Conservation (phyloP, 2,329 filamentous ascomycete genomes). For the Xylaria sp. region DNA sequence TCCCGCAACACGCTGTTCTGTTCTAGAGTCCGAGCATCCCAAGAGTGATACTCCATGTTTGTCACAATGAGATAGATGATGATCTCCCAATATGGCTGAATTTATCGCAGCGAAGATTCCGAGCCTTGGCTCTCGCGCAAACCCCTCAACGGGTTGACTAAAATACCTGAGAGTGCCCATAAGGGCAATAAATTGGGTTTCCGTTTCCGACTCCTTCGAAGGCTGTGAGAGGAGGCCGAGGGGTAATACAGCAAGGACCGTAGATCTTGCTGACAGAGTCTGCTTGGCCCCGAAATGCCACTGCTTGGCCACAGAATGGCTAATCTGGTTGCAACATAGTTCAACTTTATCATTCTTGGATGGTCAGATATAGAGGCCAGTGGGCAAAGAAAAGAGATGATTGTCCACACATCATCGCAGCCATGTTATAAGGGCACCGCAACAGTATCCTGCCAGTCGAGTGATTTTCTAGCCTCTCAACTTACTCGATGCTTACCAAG, state of each 20-base stretch:
- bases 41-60: background rate
- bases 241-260: background rate
- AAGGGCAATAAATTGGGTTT: slow-evolving; percentile 4
- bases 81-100: background rate
- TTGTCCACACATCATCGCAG: background rate
- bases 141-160: background rate
- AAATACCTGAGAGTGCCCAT: background rate
- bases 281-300: background rate
- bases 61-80: background rate
- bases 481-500: background rate
- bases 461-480: background rate
- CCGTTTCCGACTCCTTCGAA: too few relatives aligned
- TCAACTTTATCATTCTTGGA: background rate
- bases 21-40: background rate
- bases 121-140: background rate
- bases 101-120: background rate
- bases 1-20: background rate
- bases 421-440: background rate
- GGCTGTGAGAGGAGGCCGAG: background rate
- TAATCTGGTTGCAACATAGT: slow-evolving; percentile 13
- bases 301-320: slow-evolving; percentile 1
- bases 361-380: background rate
- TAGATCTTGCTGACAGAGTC: slow-evolving; percentile 5
- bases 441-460: background rate
- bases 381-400: background rate